Base-by-base conservation (phyloP, 306 rosid genomes). In the Inga leiocalycina region DNA sequence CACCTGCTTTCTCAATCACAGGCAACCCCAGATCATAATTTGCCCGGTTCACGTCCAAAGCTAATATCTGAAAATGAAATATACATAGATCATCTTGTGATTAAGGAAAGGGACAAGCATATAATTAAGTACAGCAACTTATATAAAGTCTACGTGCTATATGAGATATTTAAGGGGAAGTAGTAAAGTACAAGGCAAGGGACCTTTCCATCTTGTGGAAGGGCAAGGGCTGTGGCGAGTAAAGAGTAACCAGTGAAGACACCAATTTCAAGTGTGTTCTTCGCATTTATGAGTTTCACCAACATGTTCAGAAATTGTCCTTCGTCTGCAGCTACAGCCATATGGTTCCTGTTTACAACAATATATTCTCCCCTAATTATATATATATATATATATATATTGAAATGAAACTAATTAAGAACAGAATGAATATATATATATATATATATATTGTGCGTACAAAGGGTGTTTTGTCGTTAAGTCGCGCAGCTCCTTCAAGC, bases 121-220 rank as follows among this genome's bases (percentile, higher is more conserved):
- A 37, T 37, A 37, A 37, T 37, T 37, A 37, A 37, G 9, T 52
- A 20, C 6, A 59, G 30, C 10, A 59, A 8, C 30, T n/a, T 22
- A 2, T 59, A 22, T 3, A 10, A 20, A 5, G 14, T 49, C 7
- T 11, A 27, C 30, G 19, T 56, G 9, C 41, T 52, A n/a, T 17
- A n/a, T 1, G 3, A 7, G 30, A 61, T 61, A 24, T 10, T 37
- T 61, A 10, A 61, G 7, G 35, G n/a, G 37, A 64, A 15, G 35
- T 52, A 15, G 10, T 10, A 45, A 10, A 48, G 59, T 52, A 17
- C 8, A 56, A 32, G 8, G 22, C 3, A 68, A 68, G 12, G 41
- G 74, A 94, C 98, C 97, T 90, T 87, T 88, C 98, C 98, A 73
- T 94, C 97, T 3, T 94, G 97, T 6, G 98, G 98, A 70, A 94